phyloP scores from a whole-genome alignment of 2,329 filamentous ascomycete genomes.

The Colletotrichum theobromicola region DNA sequence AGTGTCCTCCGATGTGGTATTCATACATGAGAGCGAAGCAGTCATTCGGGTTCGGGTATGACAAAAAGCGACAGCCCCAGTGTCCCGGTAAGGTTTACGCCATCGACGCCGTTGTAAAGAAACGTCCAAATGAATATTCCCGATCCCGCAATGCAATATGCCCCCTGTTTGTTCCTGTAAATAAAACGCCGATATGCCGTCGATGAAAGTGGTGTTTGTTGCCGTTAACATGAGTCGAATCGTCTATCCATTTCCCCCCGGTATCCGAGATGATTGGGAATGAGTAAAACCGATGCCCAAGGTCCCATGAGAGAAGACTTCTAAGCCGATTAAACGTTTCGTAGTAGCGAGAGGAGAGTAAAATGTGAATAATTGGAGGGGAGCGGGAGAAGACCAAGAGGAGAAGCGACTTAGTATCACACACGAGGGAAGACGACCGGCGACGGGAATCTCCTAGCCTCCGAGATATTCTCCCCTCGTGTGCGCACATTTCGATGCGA shows the following conservation, averaged over 20 bases:
- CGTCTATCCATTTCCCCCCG: not conserved
- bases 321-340: slow-evolving; percentile 2
- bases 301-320: not conserved
- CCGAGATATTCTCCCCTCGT: not conserved
- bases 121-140: not conserved
- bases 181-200: slow-evolving; percentile 3
- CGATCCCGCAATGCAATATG: slow-evolving; percentile 15
- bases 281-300: not conserved
- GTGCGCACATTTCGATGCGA: not conserved
- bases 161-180: not conserved
- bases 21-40: slow-evolving; percentile 7
- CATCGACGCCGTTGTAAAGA: not conserved
- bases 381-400: not conserved
- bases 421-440: not conserved
- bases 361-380: not conserved
- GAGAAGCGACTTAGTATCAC: not conserved
- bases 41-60: not conserved
- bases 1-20: slow-evolving; percentile 2
- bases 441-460: not conserved
- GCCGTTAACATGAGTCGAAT: not conserved
- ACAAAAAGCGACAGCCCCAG: not conserved
- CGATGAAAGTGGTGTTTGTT: not conserved
- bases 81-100: not conserved
- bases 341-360: not conserved
- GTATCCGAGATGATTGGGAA: not conserved